Conservation (phyloP, 2,329 filamentous ascomycete genomes). For the Penicillium sp. region DNA sequence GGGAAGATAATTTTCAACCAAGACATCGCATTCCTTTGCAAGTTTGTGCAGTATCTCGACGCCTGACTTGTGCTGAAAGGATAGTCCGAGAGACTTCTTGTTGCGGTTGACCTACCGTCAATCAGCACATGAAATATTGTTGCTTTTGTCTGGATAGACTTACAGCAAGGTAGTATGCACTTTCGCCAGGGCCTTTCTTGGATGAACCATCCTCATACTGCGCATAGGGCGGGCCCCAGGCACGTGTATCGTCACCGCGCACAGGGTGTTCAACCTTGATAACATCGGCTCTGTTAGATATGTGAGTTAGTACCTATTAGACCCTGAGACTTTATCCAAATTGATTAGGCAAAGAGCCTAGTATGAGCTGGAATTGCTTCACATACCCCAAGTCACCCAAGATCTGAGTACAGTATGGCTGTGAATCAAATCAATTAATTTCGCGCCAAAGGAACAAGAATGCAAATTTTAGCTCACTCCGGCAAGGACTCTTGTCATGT, state of each 20-base stretch:
- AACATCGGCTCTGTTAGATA: slow-evolving; percentile 71
- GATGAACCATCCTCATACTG: slow-evolving; percentile 60
- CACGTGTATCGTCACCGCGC: slow-evolving; percentile 87
- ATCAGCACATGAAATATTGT: slow-evolving; percentile 3
- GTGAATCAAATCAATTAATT: slow-evolving; percentile 10
- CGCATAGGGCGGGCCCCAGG: slow-evolving; percentile 95
- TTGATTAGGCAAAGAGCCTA: not conserved
- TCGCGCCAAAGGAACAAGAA: slow-evolving; percentile 1
- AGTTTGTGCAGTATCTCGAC: slow-evolving; percentile 85
- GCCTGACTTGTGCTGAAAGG: slow-evolving; percentile 81
- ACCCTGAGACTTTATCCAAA: too few relatives aligned
- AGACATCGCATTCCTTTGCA: slow-evolving; percentile 78
- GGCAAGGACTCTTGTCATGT: slow-evolving; percentile 94
- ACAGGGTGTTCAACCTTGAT: slow-evolving; percentile 96
- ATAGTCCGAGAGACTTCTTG: slow-evolving; percentile 90
- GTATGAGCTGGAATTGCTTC: not conserved
- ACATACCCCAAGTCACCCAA: slow-evolving; percentile 89
- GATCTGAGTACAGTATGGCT: slow-evolving; percentile 98
- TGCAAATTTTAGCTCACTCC: slow-evolving; percentile 62
- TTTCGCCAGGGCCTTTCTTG: slow-evolving; percentile 72
- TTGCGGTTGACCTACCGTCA: slow-evolving; percentile 79
- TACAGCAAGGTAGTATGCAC: slow-evolving; percentile 90
- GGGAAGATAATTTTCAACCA: slow-evolving; percentile 96
- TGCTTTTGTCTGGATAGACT: slow-evolving; percentile 18
- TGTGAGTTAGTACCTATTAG: slow-evolving; percentile 4